Percentiles rank a stretch among this genome's conserved stretches.
Conservation (phyloP, 1,284 basidiomycete genomes). For the Ustilago esculenta region DNA sequence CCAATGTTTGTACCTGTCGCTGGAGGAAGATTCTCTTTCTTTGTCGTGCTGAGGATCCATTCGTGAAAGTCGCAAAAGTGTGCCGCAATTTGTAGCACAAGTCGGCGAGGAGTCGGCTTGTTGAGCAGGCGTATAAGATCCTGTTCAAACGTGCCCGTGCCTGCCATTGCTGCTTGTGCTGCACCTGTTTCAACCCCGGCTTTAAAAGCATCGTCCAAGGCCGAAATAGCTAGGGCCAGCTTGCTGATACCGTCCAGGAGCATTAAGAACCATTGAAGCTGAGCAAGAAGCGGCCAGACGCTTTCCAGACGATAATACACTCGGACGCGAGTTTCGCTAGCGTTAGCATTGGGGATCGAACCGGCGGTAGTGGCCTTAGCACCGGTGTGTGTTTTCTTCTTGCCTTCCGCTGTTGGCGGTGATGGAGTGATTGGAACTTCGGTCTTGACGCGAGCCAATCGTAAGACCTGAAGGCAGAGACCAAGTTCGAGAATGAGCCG, state of each 20-base stretch:
- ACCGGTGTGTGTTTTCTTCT: conserved; percentile 17
- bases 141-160: conserved; percentile 8
- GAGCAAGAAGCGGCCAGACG: conserved; percentile 42
- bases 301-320: conserved; percentile 44
- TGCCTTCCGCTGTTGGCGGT: conserved; percentile 16
- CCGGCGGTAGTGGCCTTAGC: conserved; percentile 13
- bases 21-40: conserved; percentile 36
- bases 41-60: conserved; percentile 31
- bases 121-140: conserved; percentile 32
- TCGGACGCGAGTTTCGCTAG: conserved; percentile 10
- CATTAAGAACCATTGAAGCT: conserved; percentile 41
- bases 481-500: conserved; percentile 28
- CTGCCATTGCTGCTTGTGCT: background rate
- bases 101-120: conserved; percentile 33
- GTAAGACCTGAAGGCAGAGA: conserved; percentile 33
- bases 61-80: conserved; percentile 42
- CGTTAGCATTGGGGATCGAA: background rate
- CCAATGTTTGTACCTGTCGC: conserved; percentile 1
- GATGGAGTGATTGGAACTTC: conserved; percentile 10
- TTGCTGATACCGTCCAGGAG: conserved; percentile 32
- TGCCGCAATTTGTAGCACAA: conserved; percentile 24
- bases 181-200: background rate
- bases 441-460: conserved; percentile 17
- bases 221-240: conserved; percentile 19
- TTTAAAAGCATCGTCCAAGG: background rate